Conservation (phyloP, 768 basidiomycete species). For the Lentinula detonsa region DNA sequence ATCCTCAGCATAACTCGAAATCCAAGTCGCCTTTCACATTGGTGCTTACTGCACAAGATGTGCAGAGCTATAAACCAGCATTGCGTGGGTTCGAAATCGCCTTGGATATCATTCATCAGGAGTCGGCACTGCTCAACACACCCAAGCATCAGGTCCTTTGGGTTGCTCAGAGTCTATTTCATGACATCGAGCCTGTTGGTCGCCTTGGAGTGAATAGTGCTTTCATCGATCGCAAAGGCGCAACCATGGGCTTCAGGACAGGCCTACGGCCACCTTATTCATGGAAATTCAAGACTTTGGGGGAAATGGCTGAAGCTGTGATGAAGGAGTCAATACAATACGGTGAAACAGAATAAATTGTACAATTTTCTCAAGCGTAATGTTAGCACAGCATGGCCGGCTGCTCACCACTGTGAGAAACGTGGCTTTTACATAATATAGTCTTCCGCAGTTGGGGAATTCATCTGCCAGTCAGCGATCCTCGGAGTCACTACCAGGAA, state of each 20-base stretch:
- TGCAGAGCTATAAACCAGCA: conserved; percentile 68
- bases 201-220: conserved; percentile 49
- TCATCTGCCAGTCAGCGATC: too few relatives aligned
- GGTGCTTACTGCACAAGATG: conserved; percentile 67
- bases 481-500: too few relatives aligned
- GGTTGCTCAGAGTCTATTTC: conserved; percentile 61
- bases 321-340: conserved; percentile 25
- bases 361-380: too few relatives aligned
- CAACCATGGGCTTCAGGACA: conserved; percentile 18
- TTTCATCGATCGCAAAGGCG: conserved; percentile 58
- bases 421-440: too few relatives aligned
- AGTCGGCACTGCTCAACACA: conserved; percentile 32
- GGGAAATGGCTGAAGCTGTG: conserved; percentile 55
- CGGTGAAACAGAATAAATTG: too few relatives aligned
- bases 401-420: too few relatives aligned
- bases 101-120: conserved; percentile 35
- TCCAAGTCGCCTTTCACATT: conserved; percentile 58
- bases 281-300: conserved; percentile 55
- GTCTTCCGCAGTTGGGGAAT: too few relatives aligned
- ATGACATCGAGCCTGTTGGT: conserved; percentile 62
- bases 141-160: conserved; percentile 46
- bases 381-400: too few relatives aligned
- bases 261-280: conserved; percentile 27
- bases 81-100: conserved; percentile 46
- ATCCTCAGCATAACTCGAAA: conserved; percentile 31